Base-by-base conservation (phyloP, 1,284 basidiomycete species). In the Sporisorium reilianum region DNA sequence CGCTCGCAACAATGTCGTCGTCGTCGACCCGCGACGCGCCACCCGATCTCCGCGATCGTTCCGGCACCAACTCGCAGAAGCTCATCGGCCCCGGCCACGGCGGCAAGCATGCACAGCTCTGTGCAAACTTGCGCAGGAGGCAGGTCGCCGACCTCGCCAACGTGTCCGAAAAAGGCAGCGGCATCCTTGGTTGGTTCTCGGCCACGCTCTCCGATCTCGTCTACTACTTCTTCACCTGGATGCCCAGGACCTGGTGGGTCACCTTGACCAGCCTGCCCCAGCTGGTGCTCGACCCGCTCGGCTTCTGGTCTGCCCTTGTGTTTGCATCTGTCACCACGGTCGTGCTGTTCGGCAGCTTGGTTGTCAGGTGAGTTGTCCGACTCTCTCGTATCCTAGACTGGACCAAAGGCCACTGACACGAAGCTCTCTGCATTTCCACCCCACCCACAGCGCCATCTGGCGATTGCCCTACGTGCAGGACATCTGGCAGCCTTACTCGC, bases 261-360 rank as follows among this genome's bases (percentile, higher is more conserved):
- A 64, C 66, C 12, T 26, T 72, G 4, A 67, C 64, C 45, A 71
- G 68, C 50, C 42, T 71, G 42, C 73, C 73, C 8, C 30, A 53
- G 26, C 54, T 61, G 34, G 12, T 71, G 11, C 32, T 68, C 9
- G 73, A 71, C n/a, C 73, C 68, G 2, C 28, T 71, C 14, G 62
- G 68, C 40, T 40, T 66, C 20, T 34, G 26, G 12, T 28, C 56
- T 2, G 41, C 68, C 5, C 42, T 71, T 23, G 30, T 41, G 6
- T 75, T 75, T 40, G 64, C 68, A 4, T 36, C 50, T 16, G 60
- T 40, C 3, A 60, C 42, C 36, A 64, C 68, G 2, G n/a, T 67
- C 41, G 42, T 57, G 16, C 73, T 75, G 7, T 51, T 64, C 16
- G 12, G 40, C 20, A 32, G 34, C 10, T 34, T 71, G 34, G 42